Evolutionary conservation across 257 asterid species (phyloP).

Genomic region (Ophiorrhiza pumila): DNA sequence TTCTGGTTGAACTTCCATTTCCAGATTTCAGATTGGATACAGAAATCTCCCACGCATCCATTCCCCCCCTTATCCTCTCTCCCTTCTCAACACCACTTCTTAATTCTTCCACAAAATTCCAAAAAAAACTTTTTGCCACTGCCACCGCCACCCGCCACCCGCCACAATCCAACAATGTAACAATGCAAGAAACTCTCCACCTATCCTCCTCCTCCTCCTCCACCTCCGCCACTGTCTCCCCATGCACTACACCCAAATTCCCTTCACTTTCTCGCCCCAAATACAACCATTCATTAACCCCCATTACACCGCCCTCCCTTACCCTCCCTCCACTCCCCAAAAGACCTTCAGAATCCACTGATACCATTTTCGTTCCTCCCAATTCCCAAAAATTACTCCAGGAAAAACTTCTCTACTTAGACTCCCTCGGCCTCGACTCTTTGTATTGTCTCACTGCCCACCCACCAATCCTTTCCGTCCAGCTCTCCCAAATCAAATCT

Average conservation of each 20-base stretch:
- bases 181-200: slow-evolving; percentile 40
- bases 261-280: slow-evolving; percentile 31
- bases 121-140: no score
- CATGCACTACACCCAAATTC: slow-evolving; percentile 21
- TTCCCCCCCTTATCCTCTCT: background rate
- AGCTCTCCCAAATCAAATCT: slow-evolving; percentile 59
- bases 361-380: slow-evolving; percentile 19
- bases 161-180: slow-evolving; percentile 2
- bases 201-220: slow-evolving; percentile 27
- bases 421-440: slow-evolving; percentile 79
- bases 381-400: slow-evolving; percentile 34
- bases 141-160: background rate
- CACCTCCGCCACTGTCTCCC: slow-evolving; percentile 3
- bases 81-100: no score
- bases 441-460: slow-evolving; percentile 52
- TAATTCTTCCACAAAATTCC: background rate
- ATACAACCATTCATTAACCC: slow-evolving; percentile 25
- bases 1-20: background rate
- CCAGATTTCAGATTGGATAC: slow-evolving; percentile 15
- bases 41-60: slow-evolving; percentile 18
- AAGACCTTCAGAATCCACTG: slow-evolving; percentile 21
- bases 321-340: slow-evolving; percentile 23
- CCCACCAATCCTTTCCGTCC: slow-evolving; percentile 52
- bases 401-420: slow-evolving; percentile 67
- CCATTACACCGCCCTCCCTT: slow-evolving; percentile 22